Evolutionary conservation across 345 rosid genomes (phyloP).

Genomic region (Toxicodendron radicans): DNA sequence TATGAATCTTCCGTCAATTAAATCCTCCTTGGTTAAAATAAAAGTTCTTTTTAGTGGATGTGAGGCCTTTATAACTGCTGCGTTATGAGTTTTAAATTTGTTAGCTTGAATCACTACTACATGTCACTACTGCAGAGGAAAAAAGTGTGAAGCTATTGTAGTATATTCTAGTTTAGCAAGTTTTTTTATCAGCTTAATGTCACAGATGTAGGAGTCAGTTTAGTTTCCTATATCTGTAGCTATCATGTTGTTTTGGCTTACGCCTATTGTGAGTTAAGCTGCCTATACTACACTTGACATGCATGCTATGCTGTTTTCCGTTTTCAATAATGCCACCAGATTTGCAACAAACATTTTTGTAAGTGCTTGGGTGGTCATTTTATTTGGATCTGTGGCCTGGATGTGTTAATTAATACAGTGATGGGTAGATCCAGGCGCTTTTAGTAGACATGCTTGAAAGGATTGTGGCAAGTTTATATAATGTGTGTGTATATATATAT

Average conservation of each 20-base stretch:
- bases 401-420: not conserved
- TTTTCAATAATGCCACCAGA: not conserved
- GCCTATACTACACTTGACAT: not conserved
- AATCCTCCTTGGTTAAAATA: not conserved
- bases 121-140: not conserved
- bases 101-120: constrained; percentile 3
- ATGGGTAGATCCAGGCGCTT: constrained; percentile 8
- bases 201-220: not conserved
- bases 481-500: not conserved
- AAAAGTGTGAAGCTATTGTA: not conserved
- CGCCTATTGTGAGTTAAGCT: not conserved
- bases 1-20: not conserved
- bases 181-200: not conserved
- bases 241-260: not conserved
- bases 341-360: not conserved
- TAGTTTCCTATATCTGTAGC: constrained; percentile 9
- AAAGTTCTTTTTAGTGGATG: not conserved
- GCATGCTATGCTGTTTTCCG: not conserved
- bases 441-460: constrained; percentile 2
- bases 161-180: not conserved
- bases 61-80: not conserved
- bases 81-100: not conserved
- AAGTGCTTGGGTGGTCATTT: not conserved
- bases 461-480: not conserved
- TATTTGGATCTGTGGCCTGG: not conserved